Conservation (phyloP, 441 rosid genomes). For the Corymbia calophylla region DNA sequence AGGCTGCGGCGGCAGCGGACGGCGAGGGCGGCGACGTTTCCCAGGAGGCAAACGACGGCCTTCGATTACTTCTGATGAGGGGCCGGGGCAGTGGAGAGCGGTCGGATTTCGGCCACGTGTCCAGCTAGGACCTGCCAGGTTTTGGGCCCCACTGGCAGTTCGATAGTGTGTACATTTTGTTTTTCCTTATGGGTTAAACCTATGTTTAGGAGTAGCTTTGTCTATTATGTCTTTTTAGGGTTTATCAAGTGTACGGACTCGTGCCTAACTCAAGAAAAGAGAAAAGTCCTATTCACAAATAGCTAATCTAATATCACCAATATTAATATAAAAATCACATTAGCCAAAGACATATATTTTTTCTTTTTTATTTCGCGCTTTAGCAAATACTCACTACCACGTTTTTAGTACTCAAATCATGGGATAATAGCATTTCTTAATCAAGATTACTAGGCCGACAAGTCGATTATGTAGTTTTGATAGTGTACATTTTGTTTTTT, state of each 20-base stretch:
- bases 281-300: neutral
- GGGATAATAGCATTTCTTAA: no score
- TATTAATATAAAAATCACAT: neutral
- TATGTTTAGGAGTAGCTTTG: neutral
- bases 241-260: neutral
- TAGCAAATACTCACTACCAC: neutral
- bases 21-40: slow-evolving; percentile 33
- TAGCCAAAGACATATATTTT: neutral
- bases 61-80: slow-evolving; percentile 56
- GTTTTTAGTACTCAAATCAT: neutral
- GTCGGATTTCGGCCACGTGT: slow-evolving; percentile 26
- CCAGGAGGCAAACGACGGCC: slow-evolving; percentile 25
- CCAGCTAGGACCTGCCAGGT: slow-evolving; percentile 22
- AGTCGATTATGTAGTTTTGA: no score
- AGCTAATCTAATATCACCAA: neutral
- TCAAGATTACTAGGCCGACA: no score
- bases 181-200: neutral
- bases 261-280: neutral
- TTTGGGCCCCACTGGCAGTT: slow-evolving; percentile 26
- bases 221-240: neutral
- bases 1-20: slow-evolving; percentile 19
- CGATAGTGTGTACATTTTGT: slow-evolving; percentile 16
- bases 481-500: slow-evolving; percentile 4
- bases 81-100: neutral
- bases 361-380: neutral